Evolutionary conservation across 768 basidiomycete genomes (phyloP), one percentile per base, ranked within the genome.

Genomic region (Mycena filopes): DNA sequence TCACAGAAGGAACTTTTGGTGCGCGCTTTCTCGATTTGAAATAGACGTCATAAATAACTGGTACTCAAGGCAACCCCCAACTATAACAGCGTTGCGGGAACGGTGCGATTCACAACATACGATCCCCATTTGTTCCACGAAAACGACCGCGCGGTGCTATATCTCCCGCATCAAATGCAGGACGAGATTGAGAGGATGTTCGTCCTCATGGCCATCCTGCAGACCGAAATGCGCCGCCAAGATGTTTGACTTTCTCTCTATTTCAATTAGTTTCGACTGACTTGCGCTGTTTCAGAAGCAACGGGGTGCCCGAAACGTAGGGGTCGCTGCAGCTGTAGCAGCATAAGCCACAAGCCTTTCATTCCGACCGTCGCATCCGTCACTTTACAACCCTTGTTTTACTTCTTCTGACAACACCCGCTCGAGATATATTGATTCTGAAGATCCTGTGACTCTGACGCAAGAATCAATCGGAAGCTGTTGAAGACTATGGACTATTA

Each of bases 181-280:
- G 60, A 67, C 28, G 65, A 66, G 48, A 33, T 38, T 16, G 65
- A 67, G 55, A 13, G 43, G 48, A 62, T 67, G 60, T 67, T 67
- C 26, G 12, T 62, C 1, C 20, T 67, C 38, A 67, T 67, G 60
- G 55, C 43, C 6, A 46, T 57, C 5, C 11, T 67, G 18, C 25
- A 67, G 6, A 58, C 60, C 3, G 65, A 67, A 41, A 61, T 62
- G 13, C 38, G 42, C 2, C 60, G 49, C 13, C 55, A 67, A 21
- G 60, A 61, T 56, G 65, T 67, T 23, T 28, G 51, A 3, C 4
- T 20, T 56, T 50, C 7, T 16, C 36, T 36, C 11, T 15, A 36
- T 15, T 36, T 36, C 36, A 36, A 5, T 33, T 33, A 12, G 36
- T n/a, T n/a, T n/a, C n/a, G n/a, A n/a, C n/a, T n/a, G 26, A 29